phyloP scores from a whole-genome alignment of 2,329 filamentous ascomycete species.

The Cladosporium velox region DNA sequence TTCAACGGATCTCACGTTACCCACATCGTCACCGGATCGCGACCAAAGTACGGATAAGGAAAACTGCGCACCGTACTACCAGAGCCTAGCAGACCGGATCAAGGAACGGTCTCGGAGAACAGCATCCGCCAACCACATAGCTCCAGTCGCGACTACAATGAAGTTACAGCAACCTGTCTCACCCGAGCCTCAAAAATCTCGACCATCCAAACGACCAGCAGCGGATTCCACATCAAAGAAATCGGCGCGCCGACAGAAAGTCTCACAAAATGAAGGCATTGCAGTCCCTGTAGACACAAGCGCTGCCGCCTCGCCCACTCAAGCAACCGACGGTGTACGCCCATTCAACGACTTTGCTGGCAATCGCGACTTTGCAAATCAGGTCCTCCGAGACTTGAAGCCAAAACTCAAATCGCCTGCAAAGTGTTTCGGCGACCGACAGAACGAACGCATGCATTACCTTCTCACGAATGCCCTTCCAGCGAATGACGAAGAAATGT shows the following conservation, averaged over 20 bases:
- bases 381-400: conserved; percentile 2
- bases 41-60: not conserved
- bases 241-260: not conserved
- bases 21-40: not conserved
- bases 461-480: conserved; percentile 31
- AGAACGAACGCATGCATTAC: conserved; percentile 11
- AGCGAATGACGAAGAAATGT: conserved; percentile 28
- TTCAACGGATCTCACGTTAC: not conserved
- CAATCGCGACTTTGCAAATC: conserved; percentile 2
- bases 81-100: conserved; percentile 1
- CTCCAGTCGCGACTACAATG: not conserved
- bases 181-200: not conserved
- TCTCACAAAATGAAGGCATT: not conserved
- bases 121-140: not conserved
- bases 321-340: not conserved
- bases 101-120: conserved; percentile 1
- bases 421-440: conserved; percentile 5
- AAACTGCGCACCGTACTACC: not conserved
- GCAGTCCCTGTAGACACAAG: not conserved
- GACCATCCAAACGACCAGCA: not conserved
- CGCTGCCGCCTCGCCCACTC: not conserved
- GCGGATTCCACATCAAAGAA: not conserved
- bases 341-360: conserved; percentile 2
- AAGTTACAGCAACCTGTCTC: not conserved
- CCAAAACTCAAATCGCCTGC: not conserved